phyloP scores from a whole-genome alignment of 352 stramenopile genomes.

The Phytophthora multivora region DNA sequence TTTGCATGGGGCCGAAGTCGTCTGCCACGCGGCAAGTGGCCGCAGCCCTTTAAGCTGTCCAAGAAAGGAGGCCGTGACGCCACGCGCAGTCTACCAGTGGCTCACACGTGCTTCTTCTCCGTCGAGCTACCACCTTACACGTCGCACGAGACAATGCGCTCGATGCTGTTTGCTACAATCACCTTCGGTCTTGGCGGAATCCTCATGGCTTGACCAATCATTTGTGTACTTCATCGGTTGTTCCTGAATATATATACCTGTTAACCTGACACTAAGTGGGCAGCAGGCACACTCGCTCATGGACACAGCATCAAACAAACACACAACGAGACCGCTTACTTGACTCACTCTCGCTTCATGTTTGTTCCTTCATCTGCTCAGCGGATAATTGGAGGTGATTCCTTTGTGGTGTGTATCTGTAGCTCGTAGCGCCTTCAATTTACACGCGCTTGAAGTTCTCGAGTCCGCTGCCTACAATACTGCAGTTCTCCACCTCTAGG shows the following conservation, averaged over 20 bases:
- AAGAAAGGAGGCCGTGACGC: constrained; percentile 88
- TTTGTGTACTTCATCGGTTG: neutral
- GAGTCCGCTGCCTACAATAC: constrained; percentile 73
- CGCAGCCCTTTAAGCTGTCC: constrained; percentile 92
- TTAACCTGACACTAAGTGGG: constrained; percentile 6
- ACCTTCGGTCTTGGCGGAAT: constrained; percentile 93
- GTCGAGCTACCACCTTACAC: constrained; percentile 94
- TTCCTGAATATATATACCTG: neutral
- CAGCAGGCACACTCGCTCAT: neutral
- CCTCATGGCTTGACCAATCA: constrained; percentile 73
- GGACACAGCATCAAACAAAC: constrained; percentile 4
- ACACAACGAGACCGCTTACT: constrained; percentile 23
- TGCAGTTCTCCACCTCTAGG: constrained; percentile 79
- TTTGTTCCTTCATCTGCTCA: constrained; percentile 32
- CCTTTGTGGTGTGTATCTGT: constrained; percentile 15
- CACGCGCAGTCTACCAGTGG: constrained; percentile 87
- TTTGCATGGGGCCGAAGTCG: constrained; percentile 95
- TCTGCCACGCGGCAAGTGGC: constrained; percentile 89
- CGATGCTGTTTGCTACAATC: constrained; percentile 93
- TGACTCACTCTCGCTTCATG: constrained; percentile 37
- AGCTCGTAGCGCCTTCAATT: constrained; percentile 26
- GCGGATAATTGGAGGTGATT: constrained; percentile 21
- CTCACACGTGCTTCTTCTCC: constrained; percentile 97
- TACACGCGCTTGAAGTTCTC: constrained; percentile 87
- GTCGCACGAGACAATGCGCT: constrained; percentile 90